Evolutionary conservation across 345 rosid species (phyloP).

Genomic region (Eucalyptus brandiana): DNA sequence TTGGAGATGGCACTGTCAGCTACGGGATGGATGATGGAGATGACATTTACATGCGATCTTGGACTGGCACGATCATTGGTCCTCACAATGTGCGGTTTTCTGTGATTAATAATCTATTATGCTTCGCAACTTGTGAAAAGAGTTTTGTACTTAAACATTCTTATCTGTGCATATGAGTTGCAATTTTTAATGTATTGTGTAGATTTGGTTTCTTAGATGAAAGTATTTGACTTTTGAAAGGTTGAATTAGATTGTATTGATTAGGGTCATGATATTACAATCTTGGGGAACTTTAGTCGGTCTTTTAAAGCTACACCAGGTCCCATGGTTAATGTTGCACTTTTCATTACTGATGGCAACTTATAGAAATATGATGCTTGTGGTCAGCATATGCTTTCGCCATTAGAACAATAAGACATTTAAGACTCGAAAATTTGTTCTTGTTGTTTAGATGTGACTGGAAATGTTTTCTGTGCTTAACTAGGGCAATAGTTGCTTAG

Average conservation of each 20-base stretch:
- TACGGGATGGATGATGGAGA: background rate
- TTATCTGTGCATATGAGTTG: background rate
- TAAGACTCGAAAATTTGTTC: background rate
- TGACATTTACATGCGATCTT: constrained; percentile 1
- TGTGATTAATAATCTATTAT: background rate
- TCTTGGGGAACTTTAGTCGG: background rate
- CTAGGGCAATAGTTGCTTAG: background rate
- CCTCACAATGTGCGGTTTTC: background rate
- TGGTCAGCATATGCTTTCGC: background rate
- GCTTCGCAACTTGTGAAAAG: background rate
- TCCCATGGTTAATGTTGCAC: background rate
- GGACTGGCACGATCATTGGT: constrained; percentile 1
- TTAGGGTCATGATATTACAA: background rate
- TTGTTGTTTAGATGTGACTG: background rate
- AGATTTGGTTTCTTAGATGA: background rate
- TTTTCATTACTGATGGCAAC: background rate
- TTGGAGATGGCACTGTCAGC: background rate
- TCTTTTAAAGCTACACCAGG: background rate
- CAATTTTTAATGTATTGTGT: background rate
- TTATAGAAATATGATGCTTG: background rate
- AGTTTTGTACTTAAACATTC: background rate
- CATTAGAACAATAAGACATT: background rate
- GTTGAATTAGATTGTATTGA: background rate
- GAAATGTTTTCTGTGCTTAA: background rate
- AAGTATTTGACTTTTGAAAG: background rate